phyloP scores from a whole-genome alignment of 1,139 yeast species.

The Blastobotrys serpentis region DNA sequence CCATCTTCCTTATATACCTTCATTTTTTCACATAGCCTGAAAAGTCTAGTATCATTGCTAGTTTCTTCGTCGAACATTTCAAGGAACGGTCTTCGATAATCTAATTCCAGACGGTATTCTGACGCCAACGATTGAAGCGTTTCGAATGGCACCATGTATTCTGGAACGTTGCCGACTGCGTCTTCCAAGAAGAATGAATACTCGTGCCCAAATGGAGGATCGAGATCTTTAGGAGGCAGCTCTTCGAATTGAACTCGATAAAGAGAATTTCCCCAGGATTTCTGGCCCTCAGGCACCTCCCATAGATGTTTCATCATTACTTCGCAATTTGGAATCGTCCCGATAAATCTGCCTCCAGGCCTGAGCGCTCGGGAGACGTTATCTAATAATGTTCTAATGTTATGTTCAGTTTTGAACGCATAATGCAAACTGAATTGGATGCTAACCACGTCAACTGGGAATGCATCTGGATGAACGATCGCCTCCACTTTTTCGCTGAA shows the following conservation, averaged over 20 bases:
- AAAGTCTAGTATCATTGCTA: slow-evolving; percentile 59
- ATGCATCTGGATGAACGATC: slow-evolving; percentile 66
- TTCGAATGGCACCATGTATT: slow-evolving; percentile 96
- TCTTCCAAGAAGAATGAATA: slow-evolving; percentile 82
- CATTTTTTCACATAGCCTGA: slow-evolving; percentile 65
- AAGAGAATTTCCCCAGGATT: slow-evolving; percentile 79
- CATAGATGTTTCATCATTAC: slow-evolving; percentile 63
- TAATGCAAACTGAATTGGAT: slow-evolving; percentile 92
- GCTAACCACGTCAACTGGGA: slow-evolving; percentile 86
- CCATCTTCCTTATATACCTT: slow-evolving; percentile 58
- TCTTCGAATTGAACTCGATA: slow-evolving; percentile 78
- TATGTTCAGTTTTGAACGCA: slow-evolving; percentile 84
- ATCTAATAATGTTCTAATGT: slow-evolving; percentile 66
- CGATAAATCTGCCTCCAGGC: slow-evolving; percentile 83
- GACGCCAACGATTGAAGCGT: slow-evolving; percentile 79
- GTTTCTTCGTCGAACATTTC: slow-evolving; percentile 81
- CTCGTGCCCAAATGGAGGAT: slow-evolving; percentile 82
- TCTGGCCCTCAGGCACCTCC: slow-evolving; percentile 18
- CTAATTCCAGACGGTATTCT: slow-evolving; percentile 73
- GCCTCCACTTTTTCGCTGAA: slow-evolving; percentile 69
- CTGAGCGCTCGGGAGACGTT: slow-evolving; percentile 75
- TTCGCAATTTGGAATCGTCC: slow-evolving; percentile 93
- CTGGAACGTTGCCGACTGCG: slow-evolving; percentile 96
- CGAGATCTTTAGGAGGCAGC: slow-evolving; percentile 23
- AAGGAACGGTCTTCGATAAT: slow-evolving; percentile 73